phyloP scores from a whole-genome alignment of 331 rosid genomes.

The Rhamnella rubrinervis region DNA sequence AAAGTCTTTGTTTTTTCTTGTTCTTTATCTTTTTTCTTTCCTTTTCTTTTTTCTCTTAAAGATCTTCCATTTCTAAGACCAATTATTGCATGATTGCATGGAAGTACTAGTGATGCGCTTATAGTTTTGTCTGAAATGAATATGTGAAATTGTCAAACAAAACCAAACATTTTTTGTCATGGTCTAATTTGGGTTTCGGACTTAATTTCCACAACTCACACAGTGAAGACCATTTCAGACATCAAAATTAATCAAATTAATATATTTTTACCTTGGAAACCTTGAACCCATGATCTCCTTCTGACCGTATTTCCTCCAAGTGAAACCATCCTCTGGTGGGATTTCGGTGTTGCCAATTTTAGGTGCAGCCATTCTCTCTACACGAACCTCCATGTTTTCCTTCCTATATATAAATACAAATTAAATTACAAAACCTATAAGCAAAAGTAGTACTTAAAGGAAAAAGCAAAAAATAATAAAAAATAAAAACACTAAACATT shows the following conservation, averaged over 20 bases:
- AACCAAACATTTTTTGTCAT: too few relatives aligned
- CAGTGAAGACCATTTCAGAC: too few relatives aligned
- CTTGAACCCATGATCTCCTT: slow-evolving; percentile 71
- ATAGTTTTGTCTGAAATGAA: too few relatives aligned
- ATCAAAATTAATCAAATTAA: neutral
- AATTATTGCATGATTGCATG: too few relatives aligned
- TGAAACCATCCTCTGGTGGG: slow-evolving; percentile 73
- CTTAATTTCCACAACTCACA: too few relatives aligned
- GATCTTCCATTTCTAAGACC: too few relatives aligned
- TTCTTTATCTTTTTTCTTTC: too few relatives aligned
- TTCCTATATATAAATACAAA: slow-evolving; percentile 34
- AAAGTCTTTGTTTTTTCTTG: too few relatives aligned
- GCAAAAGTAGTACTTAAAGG: neutral
- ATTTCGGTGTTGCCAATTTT: slow-evolving; percentile 61
- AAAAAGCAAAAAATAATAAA: neutral
- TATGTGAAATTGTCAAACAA: too few relatives aligned
- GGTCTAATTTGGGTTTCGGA: too few relatives aligned
- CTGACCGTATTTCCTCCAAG: slow-evolving; percentile 87
- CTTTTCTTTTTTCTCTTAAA: too few relatives aligned
- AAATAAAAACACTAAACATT: neutral
- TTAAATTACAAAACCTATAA: neutral
- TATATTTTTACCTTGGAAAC: slow-evolving; percentile 49
- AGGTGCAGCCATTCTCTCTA: slow-evolving; percentile 49
- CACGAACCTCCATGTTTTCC: slow-evolving; percentile 32
- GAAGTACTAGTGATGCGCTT: too few relatives aligned